Conservation (phyloP, 345 rosid genomes). For the Eucalyptus erythrocorys region DNA sequence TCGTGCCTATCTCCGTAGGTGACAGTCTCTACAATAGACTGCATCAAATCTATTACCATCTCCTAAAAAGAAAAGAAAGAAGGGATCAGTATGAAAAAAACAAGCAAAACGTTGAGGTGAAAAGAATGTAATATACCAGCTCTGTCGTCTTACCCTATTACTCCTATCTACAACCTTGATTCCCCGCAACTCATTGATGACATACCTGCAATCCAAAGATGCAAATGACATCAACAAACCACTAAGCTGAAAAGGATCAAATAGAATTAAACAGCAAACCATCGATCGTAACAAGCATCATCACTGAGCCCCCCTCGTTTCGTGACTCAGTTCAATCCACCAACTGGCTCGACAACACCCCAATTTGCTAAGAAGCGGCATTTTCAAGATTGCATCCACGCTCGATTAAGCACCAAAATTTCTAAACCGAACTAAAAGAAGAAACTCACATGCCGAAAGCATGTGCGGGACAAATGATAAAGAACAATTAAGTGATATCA, state of each 20-base stretch:
- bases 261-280: not conserved
- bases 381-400: not conserved
- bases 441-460: not conserved
- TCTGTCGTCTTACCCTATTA: constrained; percentile 23
- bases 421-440: not conserved
- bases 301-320: not conserved
- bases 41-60: constrained; percentile 35
- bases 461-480: not conserved
- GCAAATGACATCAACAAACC: not conserved
- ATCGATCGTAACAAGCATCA: not conserved
- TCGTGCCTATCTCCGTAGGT: constrained; percentile 55
- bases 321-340: not conserved
- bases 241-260: not conserved
- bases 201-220: constrained; percentile 10
- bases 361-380: not conserved
- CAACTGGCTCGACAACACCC: not conserved
- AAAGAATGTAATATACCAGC: not conserved
- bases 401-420: not conserved
- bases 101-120: not conserved
- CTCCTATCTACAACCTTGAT: constrained; percentile 29
- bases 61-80: constrained; percentile 16
- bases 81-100: not conserved
- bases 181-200: constrained; percentile 31
- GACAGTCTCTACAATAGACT: constrained; percentile 54
- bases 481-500: not conserved